These are phyloP conservation scores for Trichoderma breve DNA, from an alignment of 2,329 filamentous ascomycete genomes.

Conservation along the genomic window DNA sequence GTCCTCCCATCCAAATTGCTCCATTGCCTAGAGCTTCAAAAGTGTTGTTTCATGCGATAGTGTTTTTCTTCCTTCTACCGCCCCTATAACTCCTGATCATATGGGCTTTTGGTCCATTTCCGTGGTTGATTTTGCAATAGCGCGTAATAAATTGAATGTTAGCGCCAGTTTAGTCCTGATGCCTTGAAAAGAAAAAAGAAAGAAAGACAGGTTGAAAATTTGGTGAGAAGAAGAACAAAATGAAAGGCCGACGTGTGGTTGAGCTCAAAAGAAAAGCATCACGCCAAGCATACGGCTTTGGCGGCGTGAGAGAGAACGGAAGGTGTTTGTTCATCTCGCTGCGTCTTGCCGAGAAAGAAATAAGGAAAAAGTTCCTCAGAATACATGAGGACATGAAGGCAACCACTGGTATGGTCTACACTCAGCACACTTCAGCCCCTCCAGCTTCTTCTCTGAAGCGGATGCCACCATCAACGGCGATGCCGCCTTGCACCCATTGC, in stretches of 20 bases:
- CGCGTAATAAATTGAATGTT: slow-evolving; percentile 1
- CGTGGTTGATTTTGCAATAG: slow-evolving; percentile 3
- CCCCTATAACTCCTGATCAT: slow-evolving; percentile 16
- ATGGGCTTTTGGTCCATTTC: not conserved
- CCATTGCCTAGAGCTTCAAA: not conserved
- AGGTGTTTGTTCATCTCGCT: not conserved
- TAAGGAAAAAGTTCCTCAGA: not conserved
- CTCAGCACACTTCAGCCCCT: slow-evolving; percentile 49
- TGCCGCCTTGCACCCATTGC: slow-evolving; percentile 74
- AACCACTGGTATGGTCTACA: not conserved
- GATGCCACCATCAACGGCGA: slow-evolving; percentile 63
- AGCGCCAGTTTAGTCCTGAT: not conserved
- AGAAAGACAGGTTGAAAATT: not conserved
- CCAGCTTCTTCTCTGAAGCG: slow-evolving; percentile 59
- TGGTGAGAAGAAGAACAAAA: not conserved
- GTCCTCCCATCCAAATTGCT: not conserved
- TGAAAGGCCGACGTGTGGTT: not conserved
- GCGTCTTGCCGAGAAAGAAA: not conserved
- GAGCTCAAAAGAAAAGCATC: not conserved
- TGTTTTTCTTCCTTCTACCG: slow-evolving; percentile 11
- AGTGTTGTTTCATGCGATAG: slow-evolving; percentile 4
- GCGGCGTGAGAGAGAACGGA: not conserved
- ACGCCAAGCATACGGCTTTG: not conserved
- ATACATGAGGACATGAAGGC: not conserved
- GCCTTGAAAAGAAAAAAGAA: not conserved